phyloP scores from a whole-genome alignment of 768 basidiomycete species.

The Boletales sp. region DNA sequence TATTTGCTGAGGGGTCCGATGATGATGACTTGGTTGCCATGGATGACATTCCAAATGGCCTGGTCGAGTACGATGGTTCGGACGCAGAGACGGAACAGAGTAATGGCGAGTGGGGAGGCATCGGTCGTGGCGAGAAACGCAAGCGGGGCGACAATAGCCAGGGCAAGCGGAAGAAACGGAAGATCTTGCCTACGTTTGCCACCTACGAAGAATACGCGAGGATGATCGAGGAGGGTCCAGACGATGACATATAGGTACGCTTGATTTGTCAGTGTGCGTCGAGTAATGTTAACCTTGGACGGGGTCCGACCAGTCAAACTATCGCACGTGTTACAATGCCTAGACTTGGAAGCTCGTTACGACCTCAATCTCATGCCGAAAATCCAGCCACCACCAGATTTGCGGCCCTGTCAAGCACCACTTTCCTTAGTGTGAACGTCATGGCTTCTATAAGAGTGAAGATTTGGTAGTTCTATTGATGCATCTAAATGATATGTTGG shows the following conservation, averaged over 20 bases:
- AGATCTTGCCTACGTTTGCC: slow-evolving; percentile 74
- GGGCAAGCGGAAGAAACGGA: slow-evolving; percentile 64
- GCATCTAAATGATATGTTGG: too few species aligned
- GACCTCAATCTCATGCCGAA: too few species aligned
- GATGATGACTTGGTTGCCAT: slow-evolving; percentile 66
- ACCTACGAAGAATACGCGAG: slow-evolving; percentile 84
- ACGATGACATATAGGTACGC: slow-evolving; percentile 21
- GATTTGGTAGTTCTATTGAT: too few species aligned
- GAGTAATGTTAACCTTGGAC: too few species aligned
- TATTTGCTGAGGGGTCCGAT: slow-evolving; percentile 63
- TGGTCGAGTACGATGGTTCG: slow-evolving; percentile 60
- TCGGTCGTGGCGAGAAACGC: slow-evolving; percentile 55
- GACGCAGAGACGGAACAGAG: slow-evolving; percentile 30
- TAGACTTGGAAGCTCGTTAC: too few species aligned
- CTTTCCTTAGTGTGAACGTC: too few species aligned
- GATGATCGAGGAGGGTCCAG: slow-evolving; percentile 67
- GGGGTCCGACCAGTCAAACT: too few species aligned
- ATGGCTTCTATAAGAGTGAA: too few species aligned
- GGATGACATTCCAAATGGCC: slow-evolving; percentile 50
- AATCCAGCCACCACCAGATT: too few species aligned
- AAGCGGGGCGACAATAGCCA: slow-evolving; percentile 34
- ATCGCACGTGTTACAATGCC: too few species aligned
- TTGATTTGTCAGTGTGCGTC: neutral
- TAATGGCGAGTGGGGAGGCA: slow-evolving; percentile 32
- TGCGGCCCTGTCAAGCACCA: too few species aligned